Evolutionary conservation across 108 stramenopile genomes (phyloP).

Genomic region (Skeletonema potamos): DNA sequence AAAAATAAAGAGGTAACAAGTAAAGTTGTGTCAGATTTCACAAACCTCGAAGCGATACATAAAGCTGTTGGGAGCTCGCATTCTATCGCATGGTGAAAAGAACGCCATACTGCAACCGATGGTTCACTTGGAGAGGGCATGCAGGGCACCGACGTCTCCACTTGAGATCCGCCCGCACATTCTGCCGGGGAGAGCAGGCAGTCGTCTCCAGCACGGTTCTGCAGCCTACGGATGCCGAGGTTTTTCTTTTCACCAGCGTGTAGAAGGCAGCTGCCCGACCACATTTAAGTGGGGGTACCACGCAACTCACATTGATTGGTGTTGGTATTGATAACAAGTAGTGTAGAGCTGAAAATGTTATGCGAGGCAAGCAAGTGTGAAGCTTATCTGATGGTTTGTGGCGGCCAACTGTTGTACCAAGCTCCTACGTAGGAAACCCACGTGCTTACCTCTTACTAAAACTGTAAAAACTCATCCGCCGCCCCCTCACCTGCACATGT

Average conservation of each 20-base stretch:
- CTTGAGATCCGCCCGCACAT: neutral
- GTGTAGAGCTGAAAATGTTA: too few relatives aligned
- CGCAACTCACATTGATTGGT: conserved; percentile 79
- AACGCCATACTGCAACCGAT: neutral
- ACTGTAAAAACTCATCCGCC: neutral
- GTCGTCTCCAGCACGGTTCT: neutral
- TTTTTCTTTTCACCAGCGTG: conserved; percentile 44
- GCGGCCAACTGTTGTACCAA: too few relatives aligned
- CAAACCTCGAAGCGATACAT: neutral
- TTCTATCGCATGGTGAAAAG: conserved; percentile 4
- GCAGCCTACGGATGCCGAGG: neutral
- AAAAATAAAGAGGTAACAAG: neutral
- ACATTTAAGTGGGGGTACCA: conserved; percentile 50
- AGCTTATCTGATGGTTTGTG: too few relatives aligned
- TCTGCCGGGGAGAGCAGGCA: conserved; percentile 4
- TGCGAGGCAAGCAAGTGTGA: too few relatives aligned
- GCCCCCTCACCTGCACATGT: neutral
- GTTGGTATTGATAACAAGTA: conserved; percentile 3
- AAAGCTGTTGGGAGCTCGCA: neutral
- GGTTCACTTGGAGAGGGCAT: neutral
- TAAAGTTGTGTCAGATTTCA: neutral
- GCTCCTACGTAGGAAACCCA: neutral
- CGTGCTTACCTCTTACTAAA: conserved; percentile 1
- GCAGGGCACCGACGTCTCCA: neutral
- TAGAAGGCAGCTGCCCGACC: conserved; percentile 81